Evolutionary conservation across 1,284 basidiomycete genomes (phyloP).

Genomic region (Grifola frondosa): DNA sequence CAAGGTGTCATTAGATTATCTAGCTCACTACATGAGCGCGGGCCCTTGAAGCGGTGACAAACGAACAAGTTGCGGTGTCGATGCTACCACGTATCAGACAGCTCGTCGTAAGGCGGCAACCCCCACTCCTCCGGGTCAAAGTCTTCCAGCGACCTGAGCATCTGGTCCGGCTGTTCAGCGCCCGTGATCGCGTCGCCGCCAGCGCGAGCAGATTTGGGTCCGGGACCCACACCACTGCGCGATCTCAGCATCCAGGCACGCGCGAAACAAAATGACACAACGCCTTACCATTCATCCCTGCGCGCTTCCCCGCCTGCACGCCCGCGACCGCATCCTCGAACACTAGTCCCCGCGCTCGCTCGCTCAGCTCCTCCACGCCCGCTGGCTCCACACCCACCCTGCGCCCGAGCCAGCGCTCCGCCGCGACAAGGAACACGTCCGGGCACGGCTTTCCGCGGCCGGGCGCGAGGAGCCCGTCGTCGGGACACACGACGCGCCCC

Average conservation of each 20-base stretch:
- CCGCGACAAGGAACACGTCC: conserved; percentile 74
- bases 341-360: conserved; percentile 63
- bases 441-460: conserved; percentile 66
- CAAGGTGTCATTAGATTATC: no score
- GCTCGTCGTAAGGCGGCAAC: conserved; percentile 59
- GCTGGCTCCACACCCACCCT: conserved; percentile 39
- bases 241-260: neutral
- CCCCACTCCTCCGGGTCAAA: conserved; percentile 78
- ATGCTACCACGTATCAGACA: no score
- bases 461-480: conserved; percentile 48
- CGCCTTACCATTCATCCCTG: conserved; percentile 75
- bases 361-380: conserved; percentile 41
- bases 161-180: conserved; percentile 51
- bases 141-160: conserved; percentile 57
- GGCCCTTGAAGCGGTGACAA: no score
- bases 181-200: conserved; percentile 40
- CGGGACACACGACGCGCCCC: conserved; percentile 63
- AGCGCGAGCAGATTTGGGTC: conserved; percentile 55
- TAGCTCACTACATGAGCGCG: no score
- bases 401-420: conserved; percentile 51
- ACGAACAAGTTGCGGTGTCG: no score
- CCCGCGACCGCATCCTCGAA: conserved; percentile 78
- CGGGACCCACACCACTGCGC: conserved; percentile 74
- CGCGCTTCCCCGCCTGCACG: conserved; percentile 72
- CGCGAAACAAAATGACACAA: neutral